A percentile compares a stretch with the other conserved stretches of the same genome.
These are phyloP conservation scores for Yamadazyma phyllophila DNA, from an alignment of 805 yeast genomes.

Conservation along the genomic window DNA sequence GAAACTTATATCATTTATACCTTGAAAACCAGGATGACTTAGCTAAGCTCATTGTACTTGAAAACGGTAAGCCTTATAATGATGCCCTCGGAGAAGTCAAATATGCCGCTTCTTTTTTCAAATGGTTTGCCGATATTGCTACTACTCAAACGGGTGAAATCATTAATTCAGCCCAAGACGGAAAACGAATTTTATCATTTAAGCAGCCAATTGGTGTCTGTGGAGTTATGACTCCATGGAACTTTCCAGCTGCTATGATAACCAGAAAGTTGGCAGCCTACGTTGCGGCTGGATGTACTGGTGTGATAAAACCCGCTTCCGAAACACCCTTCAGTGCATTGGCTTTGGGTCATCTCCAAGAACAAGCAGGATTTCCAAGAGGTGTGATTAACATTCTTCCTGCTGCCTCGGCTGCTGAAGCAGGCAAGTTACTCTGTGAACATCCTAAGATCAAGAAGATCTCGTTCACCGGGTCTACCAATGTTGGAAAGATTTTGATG, in stretches of 20 bases:
- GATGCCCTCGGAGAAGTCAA: conserved; percentile 72
- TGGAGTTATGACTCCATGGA: conserved; percentile 82
- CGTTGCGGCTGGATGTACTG: conserved; percentile 75
- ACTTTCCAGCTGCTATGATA: conserved; percentile 79
- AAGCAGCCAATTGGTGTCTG: conserved; percentile 82
- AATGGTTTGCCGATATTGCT: conserved; percentile 88
- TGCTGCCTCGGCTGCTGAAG: conserved; percentile 42
- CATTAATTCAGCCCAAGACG: conserved; percentile 51
- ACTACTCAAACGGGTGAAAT: conserved; percentile 68
- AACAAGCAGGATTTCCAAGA: conserved; percentile 67
- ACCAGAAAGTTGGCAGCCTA: conserved; percentile 75
- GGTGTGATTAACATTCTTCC: conserved; percentile 69
- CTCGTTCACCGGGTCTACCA: conserved; percentile 65
- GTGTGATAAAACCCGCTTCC: conserved; percentile 73
- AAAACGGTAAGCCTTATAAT: conserved; percentile 70
- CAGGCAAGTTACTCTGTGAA: conserved; percentile 54
- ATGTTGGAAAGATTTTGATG: conserved; percentile 60
- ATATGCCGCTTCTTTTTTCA: conserved; percentile 74
- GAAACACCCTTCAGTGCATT: conserved; percentile 75
- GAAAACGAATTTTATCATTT: conserved; percentile 52
- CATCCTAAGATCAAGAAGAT: conserved; percentile 49
- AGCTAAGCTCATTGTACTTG: conserved; percentile 61
- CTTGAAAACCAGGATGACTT: conserved; percentile 60
- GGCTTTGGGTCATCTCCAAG: conserved; percentile 59
- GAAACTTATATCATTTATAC: conserved; percentile 52